phyloP scores from a whole-genome alignment of 306 rosid genomes.

The Citrullus colocynthis region DNA sequence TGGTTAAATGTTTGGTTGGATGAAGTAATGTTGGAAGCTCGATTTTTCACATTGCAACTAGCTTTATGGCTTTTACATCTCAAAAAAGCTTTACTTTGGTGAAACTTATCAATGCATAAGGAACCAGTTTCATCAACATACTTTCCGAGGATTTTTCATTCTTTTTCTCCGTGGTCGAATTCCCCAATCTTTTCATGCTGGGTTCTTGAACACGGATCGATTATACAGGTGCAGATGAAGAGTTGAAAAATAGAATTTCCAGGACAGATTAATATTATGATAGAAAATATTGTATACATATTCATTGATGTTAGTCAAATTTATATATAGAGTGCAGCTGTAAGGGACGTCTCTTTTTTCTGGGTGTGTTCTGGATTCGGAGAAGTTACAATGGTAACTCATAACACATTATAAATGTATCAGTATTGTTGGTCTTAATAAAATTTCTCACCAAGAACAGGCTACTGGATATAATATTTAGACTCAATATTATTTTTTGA shows the following conservation, averaged over 20 bases:
- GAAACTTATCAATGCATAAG: slow-evolving; percentile 6
- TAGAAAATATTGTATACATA: no score
- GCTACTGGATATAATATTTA: no score
- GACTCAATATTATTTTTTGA: no score
- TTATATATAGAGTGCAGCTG: background rate
- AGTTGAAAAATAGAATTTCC: background rate
- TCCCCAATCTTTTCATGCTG: background rate
- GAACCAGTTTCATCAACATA: background rate
- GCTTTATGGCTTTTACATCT: slow-evolving; percentile 64
- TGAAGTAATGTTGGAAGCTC: slow-evolving; percentile 44
- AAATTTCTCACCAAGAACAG: no score
- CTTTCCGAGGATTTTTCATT: background rate
- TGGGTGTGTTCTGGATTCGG: background rate
- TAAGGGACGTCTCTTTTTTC: background rate
- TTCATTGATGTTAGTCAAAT: background rate
- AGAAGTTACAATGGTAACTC: background rate
- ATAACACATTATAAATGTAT: background rate
- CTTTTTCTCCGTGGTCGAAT: background rate
- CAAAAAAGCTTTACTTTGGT: slow-evolving; percentile 38
- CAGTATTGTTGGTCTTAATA: no score
- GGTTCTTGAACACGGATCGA: slow-evolving; percentile 9
- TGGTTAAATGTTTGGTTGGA: slow-evolving; percentile 49
- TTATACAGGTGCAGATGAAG: background rate
- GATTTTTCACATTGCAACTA: slow-evolving; percentile 57
- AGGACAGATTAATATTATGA: background rate